A percentile compares a stretch with the other conserved stretches of the same genome.
phyloP scores from a whole-genome alignment of 2,329 filamentous ascomycete species.

The Calonectria pteridis region DNA sequence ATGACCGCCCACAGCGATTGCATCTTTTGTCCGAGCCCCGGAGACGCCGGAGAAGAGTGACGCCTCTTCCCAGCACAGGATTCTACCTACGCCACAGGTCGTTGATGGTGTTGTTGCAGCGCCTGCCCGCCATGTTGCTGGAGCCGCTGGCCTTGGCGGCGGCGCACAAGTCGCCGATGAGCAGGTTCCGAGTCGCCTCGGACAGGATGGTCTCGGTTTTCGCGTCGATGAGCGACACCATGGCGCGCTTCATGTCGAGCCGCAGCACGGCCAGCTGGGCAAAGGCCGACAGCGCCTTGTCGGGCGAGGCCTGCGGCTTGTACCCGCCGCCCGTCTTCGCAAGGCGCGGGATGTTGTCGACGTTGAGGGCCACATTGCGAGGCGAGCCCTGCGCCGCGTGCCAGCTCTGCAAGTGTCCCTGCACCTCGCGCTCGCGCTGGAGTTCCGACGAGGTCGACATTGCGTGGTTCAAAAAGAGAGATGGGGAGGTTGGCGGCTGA shows the following conservation, averaged over 20 bases:
- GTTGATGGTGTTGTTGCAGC: constrained; percentile 31
- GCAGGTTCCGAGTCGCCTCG: constrained; percentile 61
- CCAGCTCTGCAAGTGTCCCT: constrained; percentile 49
- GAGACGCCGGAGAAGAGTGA: background rate
- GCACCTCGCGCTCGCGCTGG: constrained; percentile 50
- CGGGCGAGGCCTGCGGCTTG: constrained; percentile 48
- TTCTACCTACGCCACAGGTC: constrained; percentile 51
- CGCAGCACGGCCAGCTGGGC: constrained; percentile 65
- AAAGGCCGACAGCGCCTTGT: constrained; percentile 58
- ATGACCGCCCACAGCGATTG: background rate
- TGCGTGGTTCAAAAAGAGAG: constrained; percentile 10
- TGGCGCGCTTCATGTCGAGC: constrained; percentile 59
- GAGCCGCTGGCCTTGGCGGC: background rate
- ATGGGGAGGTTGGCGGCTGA: background rate
- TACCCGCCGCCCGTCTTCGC: constrained; percentile 48
- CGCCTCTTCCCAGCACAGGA: background rate
- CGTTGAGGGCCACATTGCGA: constrained; percentile 47
- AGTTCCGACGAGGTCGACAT: constrained; percentile 44
- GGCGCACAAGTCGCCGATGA: constrained; percentile 49
- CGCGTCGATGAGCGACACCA: constrained; percentile 63
- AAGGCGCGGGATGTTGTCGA: constrained; percentile 48
- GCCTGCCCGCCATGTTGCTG: background rate
- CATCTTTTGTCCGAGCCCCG: background rate
- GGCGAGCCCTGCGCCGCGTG: constrained; percentile 48
- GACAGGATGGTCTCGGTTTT: constrained; percentile 63